These are phyloP conservation scores for Leccinum barrowsii DNA, from an alignment of 768 basidiomycete species.

Conservation along the genomic window DNA sequence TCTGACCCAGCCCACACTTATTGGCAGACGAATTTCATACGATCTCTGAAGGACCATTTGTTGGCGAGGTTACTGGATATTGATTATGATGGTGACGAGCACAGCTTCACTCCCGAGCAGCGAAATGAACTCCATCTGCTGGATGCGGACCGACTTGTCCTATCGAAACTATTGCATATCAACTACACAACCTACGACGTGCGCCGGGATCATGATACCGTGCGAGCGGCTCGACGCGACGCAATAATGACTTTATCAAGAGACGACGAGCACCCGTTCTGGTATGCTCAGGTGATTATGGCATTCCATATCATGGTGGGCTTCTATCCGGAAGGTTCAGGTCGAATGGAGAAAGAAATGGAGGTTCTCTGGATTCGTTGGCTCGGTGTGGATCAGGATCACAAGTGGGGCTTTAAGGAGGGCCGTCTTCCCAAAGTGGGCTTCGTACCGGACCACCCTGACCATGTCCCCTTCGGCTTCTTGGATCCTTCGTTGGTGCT, in stretches of 20 bases:
- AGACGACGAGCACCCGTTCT: not conserved
- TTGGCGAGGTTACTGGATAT: not conserved
- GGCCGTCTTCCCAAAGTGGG: too few relatives aligned
- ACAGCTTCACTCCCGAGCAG: not conserved
- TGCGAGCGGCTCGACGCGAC: not conserved
- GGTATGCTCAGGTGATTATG: not conserved
- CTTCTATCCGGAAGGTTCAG: not conserved
- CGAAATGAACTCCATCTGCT: not conserved
- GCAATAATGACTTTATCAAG: not conserved
- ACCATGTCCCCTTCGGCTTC: too few relatives aligned
- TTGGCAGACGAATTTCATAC: not conserved
- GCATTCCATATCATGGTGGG: not conserved
- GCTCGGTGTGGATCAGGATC: too few relatives aligned
- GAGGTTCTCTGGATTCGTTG: not conserved
- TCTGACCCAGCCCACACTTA: too few relatives aligned
- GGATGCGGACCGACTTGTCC: not conserved
- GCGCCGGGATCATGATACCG: not conserved
- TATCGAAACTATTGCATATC: not conserved
- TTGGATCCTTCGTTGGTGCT: too few relatives aligned
- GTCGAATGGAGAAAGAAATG: not conserved
- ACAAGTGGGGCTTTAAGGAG: too few relatives aligned
- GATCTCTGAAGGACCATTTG: not conserved
- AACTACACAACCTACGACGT: not conserved
- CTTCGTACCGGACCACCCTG: too few relatives aligned
- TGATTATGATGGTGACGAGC: slow-evolving; percentile 1